Evolutionary conservation across 495 filamentous ascomycete genomes (phyloP), one percentile per base, ranked within the genome.

Genomic region (Cenococcum geophilum): DNA sequence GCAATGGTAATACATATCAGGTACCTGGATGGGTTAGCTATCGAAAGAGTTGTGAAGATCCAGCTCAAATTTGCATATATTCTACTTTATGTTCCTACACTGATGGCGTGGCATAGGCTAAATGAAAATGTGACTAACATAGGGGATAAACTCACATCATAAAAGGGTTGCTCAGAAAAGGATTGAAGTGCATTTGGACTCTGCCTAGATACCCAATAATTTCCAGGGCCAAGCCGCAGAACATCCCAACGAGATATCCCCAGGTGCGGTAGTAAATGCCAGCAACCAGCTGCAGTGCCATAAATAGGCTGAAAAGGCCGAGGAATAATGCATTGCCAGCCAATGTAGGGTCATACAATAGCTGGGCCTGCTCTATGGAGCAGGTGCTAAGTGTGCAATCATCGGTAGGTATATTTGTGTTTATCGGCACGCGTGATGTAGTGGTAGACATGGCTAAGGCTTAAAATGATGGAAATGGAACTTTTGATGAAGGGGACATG

Each of bases 321-420:
- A 75, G 10, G 59, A 61, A 75, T 40, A 76, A 35, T 22, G 64
- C 49, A 57, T 78, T 78, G 40, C 68, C 76, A 10, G 58, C 40
- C 8, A 78, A 35, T 32, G 65, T 70, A 5, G 75, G 75, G 34
- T 63, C 57, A 55, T 78, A 78, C 37, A 67, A 42, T 58, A 76
- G 61, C 40, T 72, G 69, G 16, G 70, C 75, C 35, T 57, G 59
- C 9, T 66, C 55, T 21, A 76, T 59, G 5, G 68, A 65, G 55
- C 76, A 78, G 43, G 70, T 76, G 16, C 61, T 58, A 55, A 76
- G 57, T 0, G 73, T 74, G 66, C 75, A 76, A 23, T 59, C 27
- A 32, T 6, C 6, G 27, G 2, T 32, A 6, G 27, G 27, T 32
- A 32, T 32, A 6, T 6, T 32, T 32, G 27, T 32, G 6, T 32